phyloP scores from a whole-genome alignment of 1,284 basidiomycete species.

The Apiotrichum mycotoxinovorans region DNA sequence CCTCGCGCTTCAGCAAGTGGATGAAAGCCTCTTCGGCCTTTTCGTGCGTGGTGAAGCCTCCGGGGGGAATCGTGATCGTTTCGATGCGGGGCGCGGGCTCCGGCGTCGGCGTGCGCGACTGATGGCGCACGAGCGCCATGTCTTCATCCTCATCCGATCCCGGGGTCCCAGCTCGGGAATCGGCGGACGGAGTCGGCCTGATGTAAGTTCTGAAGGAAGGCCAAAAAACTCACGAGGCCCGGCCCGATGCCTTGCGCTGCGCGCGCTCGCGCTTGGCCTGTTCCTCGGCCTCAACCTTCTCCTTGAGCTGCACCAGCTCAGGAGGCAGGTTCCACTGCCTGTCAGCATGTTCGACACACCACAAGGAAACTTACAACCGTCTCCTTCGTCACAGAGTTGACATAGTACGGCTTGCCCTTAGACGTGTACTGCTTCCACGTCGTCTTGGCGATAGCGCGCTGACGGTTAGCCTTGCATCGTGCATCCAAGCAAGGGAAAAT shows the following conservation, averaged over 20 bases:
- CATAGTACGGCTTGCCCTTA: slow-evolving; percentile 85
- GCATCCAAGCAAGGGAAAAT: neutral
- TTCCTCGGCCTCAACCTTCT: slow-evolving; percentile 75
- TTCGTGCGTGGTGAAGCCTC: slow-evolving; percentile 77
- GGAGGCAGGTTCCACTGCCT: slow-evolving; percentile 85
- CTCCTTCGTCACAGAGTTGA: slow-evolving; percentile 60
- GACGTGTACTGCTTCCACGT: slow-evolving; percentile 92
- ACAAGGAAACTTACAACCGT: slow-evolving; percentile 27
- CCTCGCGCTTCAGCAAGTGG: slow-evolving; percentile 78
- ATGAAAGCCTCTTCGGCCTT: slow-evolving; percentile 93
- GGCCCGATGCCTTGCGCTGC: slow-evolving; percentile 19
- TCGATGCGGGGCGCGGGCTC: slow-evolving; percentile 17
- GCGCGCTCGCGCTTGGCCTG: slow-evolving; percentile 12
- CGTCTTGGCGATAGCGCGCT: slow-evolving; percentile 80
- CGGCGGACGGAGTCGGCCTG: slow-evolving; percentile 10
- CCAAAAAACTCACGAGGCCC: slow-evolving; percentile 25
- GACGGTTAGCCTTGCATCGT: slow-evolving; percentile 8
- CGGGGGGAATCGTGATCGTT: slow-evolving; percentile 67
- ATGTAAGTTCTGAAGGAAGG: neutral
- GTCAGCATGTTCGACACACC: neutral
- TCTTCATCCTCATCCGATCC: slow-evolving; percentile 12
- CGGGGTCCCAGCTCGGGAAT: slow-evolving; percentile 8
- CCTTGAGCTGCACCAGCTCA: slow-evolving; percentile 72
- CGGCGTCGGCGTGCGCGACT: slow-evolving; percentile 6
- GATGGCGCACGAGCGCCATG: slow-evolving; percentile 7